Evolutionary conservation across 805 yeast genomes (phyloP), one percentile per base, ranked within the genome.

Genomic region (Kuraishia hungarica): DNA sequence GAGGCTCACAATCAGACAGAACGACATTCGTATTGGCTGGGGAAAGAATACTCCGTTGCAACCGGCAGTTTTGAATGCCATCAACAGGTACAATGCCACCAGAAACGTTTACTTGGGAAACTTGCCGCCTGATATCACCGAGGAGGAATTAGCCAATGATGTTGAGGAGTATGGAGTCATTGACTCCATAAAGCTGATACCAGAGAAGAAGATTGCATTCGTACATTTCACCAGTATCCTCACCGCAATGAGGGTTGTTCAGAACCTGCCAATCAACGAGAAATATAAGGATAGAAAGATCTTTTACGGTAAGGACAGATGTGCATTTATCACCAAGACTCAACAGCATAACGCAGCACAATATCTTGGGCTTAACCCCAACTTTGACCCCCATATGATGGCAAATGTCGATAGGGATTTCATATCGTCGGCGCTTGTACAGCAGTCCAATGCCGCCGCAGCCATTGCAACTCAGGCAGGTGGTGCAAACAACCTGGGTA

Each of bases 331-430:
- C 50, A 90, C 97, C 24, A 90, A 89, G 68, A 88, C 97, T 19
- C 97, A 94, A 71, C 97, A 91, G 71, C 97, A 92, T 67, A 91
- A 93, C 67, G 98, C 97, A 20, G 97, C 97, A 2, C 96, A 92
- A 68, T 93, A 90, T 67, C 73, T 93, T 55, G 97, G 97, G 1
- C 76, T 91, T 58, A 89, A 94, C 50, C 96, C 97, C 20, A 94
- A 96, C 28, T 81, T 86, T 79, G 96, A 88, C 64, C 89, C 87
- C 64, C 29, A 47, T 24, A 48, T 28, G 23, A 74, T 87, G 55
- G 86, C 89, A 56, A 65, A 64, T 48, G 71, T 69, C 43, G 85
- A 81, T 62, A 70, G 83, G 52, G 86, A 81, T 62, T 73, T 79
- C 59, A 81, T 81, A 60, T 85, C 92, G 0, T 80, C 83, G 48